phyloP scores from a whole-genome alignment of 228 moss, liverwort and hornwort genomes.

The Sphagnum fallax region DNA sequence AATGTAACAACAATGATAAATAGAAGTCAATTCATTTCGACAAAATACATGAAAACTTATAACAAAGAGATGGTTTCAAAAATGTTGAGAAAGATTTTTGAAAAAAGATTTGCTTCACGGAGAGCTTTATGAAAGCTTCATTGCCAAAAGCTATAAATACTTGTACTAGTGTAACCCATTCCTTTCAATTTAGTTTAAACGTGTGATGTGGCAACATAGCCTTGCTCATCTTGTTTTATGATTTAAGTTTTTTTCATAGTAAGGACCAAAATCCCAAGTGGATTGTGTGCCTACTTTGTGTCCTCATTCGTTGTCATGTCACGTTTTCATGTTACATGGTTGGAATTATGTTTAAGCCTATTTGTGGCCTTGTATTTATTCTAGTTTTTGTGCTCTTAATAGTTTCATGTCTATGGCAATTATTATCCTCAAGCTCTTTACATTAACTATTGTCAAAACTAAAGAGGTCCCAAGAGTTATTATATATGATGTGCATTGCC shows the following conservation, averaged over 20 bases:
- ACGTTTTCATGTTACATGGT: constrained; percentile 6
- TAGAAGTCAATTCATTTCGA: no score
- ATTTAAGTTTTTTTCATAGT: neutral
- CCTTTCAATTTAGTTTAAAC: no score
- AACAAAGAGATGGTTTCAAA: no score
- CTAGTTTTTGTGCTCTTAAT: constrained; percentile 8
- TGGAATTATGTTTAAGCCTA: neutral
- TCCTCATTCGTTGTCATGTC: constrained; percentile 22
- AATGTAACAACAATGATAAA: no score
- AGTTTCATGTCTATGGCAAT: neutral
- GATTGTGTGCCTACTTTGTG: constrained; percentile 14
- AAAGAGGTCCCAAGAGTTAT: no score
- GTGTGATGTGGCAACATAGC: neutral
- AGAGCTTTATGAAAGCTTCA: no score
- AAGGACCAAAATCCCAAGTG: constrained; percentile 4
- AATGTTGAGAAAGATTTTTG: no score
- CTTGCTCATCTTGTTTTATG: constrained; percentile 3
- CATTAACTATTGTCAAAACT: neutral
- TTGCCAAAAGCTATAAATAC: no score
- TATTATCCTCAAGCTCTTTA: neutral
- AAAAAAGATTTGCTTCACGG: no score
- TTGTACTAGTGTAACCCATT: no score
- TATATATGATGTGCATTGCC: no score
- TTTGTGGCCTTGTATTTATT: constrained; percentile 11
- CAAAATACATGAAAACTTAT: no score